A percentile compares a stretch with the other conserved stretches of the same genome.
phyloP scores from a whole-genome alignment of 2,329 filamentous ascomycete species.

The Hymenoscyphus albidus region DNA sequence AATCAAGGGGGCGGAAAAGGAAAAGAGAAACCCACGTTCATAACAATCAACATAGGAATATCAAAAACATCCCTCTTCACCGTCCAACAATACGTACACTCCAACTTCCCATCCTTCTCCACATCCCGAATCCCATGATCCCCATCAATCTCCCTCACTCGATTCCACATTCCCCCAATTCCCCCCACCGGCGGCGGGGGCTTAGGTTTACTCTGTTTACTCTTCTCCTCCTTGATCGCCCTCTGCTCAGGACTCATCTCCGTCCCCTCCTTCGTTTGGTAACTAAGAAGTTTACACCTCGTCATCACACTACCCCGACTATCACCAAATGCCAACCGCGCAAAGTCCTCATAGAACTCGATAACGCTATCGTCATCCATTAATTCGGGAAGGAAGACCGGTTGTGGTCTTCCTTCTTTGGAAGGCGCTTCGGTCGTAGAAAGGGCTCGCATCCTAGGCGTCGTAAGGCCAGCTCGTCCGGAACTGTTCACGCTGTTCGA shows the following conservation, averaged over 20 bases:
- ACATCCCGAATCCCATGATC: constrained; percentile 76
- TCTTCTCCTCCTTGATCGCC: constrained; percentile 18
- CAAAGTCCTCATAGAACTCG: constrained; percentile 94
- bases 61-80: constrained; percentile 97
- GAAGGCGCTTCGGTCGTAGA: constrained; percentile 38
- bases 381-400: constrained; percentile 87
- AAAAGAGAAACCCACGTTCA: constrained; percentile 70
- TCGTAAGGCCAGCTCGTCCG: constrained; percentile 44
- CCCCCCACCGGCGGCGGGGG: constrained; percentile 17
- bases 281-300: constrained; percentile 84
- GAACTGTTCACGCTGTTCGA: constrained; percentile 32
- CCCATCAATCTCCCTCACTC: constrained; percentile 61
- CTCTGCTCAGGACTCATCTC: constrained; percentile 20
- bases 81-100: constrained; percentile 95
- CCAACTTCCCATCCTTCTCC: constrained; percentile 83
- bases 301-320: constrained; percentile 80
- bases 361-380: constrained; percentile 91
- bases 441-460: constrained; percentile 48
- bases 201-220: constrained; percentile 13
- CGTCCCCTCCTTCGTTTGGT: constrained; percentile 65
- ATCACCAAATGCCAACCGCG: constrained; percentile 86
- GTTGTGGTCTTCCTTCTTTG: constrained; percentile 55
- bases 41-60: constrained; percentile 96
- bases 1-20: background rate
- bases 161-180: constrained; percentile 44